These are phyloP conservation scores for Leccinum subrobustum DNA, from an alignment of 1,284 basidiomycete genomes.

Conservation along the genomic window DNA sequence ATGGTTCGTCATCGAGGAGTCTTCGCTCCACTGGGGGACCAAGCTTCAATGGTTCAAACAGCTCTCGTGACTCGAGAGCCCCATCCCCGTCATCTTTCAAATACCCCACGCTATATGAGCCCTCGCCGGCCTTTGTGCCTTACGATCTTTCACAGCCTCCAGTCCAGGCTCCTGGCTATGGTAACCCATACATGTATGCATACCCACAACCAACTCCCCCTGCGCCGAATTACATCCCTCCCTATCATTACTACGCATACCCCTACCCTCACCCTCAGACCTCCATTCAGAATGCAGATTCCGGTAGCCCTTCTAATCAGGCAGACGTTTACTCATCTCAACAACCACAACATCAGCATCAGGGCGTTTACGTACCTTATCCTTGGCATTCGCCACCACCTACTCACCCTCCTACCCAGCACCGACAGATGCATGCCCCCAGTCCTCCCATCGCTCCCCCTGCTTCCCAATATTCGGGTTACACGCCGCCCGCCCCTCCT, in stretches of 20 bases:
- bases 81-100: slow-evolving; percentile 68
- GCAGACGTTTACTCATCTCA: slow-evolving; percentile 35
- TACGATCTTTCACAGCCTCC: slow-evolving; percentile 52
- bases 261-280: slow-evolving; percentile 33
- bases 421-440: slow-evolving; percentile 34
- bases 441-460: slow-evolving; percentile 33
- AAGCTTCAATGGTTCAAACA: slow-evolving; percentile 53
- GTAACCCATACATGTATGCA: slow-evolving; percentile 40
- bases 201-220: slow-evolving; percentile 35
- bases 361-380: slow-evolving; percentile 40
- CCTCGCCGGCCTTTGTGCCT: slow-evolving; percentile 40
- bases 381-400: slow-evolving; percentile 37
- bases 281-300: slow-evolving; percentile 36
- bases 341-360: slow-evolving; percentile 31
- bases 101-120: slow-evolving; percentile 69
- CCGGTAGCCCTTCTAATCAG: slow-evolving; percentile 30
- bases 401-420: slow-evolving; percentile 32
- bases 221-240: slow-evolving; percentile 35
- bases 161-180: slow-evolving; percentile 38
- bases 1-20: slow-evolving; percentile 56
- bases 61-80: slow-evolving; percentile 66
- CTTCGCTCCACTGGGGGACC: slow-evolving; percentile 46
- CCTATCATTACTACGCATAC: slow-evolving; percentile 41
- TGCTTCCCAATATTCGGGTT: slow-evolving; percentile 38
- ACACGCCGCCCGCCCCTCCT: slow-evolving; percentile 36